A percentile compares a stretch with the other conserved stretches of the same genome.
Conservation (phyloP, 1,284 basidiomycete species). For the Trichosporon sp. region DNA sequence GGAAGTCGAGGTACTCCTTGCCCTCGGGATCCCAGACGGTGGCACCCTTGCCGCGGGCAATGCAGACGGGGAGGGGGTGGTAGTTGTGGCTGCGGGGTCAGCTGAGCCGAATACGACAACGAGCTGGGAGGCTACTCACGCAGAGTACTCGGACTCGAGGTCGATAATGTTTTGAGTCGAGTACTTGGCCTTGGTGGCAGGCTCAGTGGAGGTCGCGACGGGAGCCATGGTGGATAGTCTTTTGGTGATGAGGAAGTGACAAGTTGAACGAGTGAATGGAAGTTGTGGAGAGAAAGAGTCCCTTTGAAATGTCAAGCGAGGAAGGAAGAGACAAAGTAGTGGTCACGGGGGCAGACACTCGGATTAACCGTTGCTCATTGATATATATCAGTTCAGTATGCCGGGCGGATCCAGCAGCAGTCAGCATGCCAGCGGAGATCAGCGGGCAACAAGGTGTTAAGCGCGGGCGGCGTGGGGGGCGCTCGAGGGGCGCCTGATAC, state of each 20-base stretch:
- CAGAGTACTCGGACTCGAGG: slow-evolving; percentile 64
- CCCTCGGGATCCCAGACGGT: slow-evolving; percentile 96
- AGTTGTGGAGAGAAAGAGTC: not conserved
- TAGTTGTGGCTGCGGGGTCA: slow-evolving; percentile 63
- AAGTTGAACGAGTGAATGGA: not conserved
- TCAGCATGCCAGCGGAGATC: not conserved
- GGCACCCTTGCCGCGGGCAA: slow-evolving; percentile 81
- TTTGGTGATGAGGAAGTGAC: not conserved
- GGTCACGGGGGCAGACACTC: not conserved
- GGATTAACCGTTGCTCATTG: not conserved
- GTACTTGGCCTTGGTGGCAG: slow-evolving; percentile 33
- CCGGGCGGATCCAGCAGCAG: not conserved
- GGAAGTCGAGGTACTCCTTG: slow-evolving; percentile 88
- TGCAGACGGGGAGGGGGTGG: slow-evolving; percentile 91
- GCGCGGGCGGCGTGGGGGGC: not conserved
- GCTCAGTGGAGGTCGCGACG: slow-evolving; percentile 56
- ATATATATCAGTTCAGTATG: no score
- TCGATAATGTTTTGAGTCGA: slow-evolving; percentile 62
- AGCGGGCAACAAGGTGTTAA: not conserved
- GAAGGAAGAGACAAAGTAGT: not conserved
- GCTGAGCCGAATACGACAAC: not conserved
- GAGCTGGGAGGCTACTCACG: no score
- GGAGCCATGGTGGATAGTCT: slow-evolving; percentile 24
- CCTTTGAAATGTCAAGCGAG: not conserved
- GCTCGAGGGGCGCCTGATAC: no score